These are phyloP conservation scores for Raffaelea arxii DNA, from an alignment of 2,329 filamentous ascomycete genomes.

Conservation along the genomic window DNA sequence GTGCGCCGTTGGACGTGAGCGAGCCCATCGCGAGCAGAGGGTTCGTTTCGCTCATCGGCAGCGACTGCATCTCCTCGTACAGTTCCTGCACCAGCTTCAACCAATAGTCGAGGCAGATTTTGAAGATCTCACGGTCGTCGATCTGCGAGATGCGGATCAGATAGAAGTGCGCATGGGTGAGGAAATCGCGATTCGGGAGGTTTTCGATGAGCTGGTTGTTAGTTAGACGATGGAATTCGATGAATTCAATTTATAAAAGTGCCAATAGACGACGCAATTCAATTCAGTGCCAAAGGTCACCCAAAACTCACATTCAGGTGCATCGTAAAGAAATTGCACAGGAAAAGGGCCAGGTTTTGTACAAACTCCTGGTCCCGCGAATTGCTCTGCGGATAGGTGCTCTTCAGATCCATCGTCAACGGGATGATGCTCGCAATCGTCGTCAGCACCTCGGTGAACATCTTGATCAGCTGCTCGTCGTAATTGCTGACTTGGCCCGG, in stretches of 20 bases:
- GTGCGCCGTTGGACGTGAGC: constrained; percentile 69
- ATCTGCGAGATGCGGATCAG: constrained; percentile 97
- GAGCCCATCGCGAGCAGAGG: constrained; percentile 74
- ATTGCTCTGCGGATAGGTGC: constrained; percentile 85
- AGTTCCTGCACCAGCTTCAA: constrained; percentile 95
- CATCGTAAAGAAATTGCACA: constrained; percentile 94
- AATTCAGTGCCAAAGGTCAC: too few relatives aligned
- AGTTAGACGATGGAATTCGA: too few relatives aligned
- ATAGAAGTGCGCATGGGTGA: constrained; percentile 95
- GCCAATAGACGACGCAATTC: too few relatives aligned
- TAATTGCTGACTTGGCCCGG: constrained; percentile 62
- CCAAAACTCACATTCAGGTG: constrained; percentile 65
- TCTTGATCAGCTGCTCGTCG: constrained; percentile 90
- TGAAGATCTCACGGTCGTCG: constrained; percentile 97
- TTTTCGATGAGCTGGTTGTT: constrained; percentile 72
- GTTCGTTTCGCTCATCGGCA: constrained; percentile 81
- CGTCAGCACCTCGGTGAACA: constrained; percentile 95
- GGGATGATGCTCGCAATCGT: constrained; percentile 92
- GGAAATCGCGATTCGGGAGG: constrained; percentile 86
- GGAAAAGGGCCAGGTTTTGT: constrained; percentile 88
- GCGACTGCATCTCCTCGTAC: constrained; percentile 97
- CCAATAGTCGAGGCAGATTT: constrained; percentile 99
- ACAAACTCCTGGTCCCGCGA: constrained; percentile 94
- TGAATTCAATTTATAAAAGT: too few relatives aligned
- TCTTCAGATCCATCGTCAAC: constrained; percentile 78